Conservation (phyloP, 1,284 basidiomycete species). For the Puccinia coronata region DNA sequence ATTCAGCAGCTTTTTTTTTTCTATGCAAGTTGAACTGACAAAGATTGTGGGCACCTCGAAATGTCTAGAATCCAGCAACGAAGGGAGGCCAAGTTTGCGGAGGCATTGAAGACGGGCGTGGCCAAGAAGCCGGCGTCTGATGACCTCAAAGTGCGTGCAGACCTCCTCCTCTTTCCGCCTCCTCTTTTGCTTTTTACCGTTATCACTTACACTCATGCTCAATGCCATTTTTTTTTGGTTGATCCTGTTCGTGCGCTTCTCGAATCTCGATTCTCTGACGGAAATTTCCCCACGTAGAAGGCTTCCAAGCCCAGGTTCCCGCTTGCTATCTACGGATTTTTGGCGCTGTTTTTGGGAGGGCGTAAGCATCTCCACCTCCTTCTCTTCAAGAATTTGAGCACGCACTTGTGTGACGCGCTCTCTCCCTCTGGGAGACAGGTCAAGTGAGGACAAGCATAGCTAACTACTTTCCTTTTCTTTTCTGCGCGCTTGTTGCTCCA, state of each 20-base stretch:
- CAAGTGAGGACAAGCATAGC: too few species aligned
- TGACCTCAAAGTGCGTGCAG: slow-evolving; percentile 10
- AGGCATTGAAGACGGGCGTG: not conserved
- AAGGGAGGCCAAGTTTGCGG: slow-evolving; percentile 36
- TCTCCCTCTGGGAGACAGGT: too few species aligned
- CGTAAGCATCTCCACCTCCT: too few species aligned
- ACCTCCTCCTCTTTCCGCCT: too few species aligned
- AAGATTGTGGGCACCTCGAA: not conserved
- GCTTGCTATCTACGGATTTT: slow-evolving; percentile 25
- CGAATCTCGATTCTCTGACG: too few species aligned
- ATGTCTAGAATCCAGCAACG: slow-evolving; percentile 23
- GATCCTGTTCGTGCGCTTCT: too few species aligned
- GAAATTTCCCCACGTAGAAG: not conserved
- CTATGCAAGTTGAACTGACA: not conserved
- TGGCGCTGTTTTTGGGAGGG: slow-evolving; percentile 25
- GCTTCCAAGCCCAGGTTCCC: slow-evolving; percentile 10
- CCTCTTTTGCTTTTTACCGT: too few species aligned
- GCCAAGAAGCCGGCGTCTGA: not conserved
- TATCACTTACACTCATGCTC: not conserved
- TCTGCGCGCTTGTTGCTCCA: too few species aligned
- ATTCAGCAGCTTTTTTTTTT: not conserved
- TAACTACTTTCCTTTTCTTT: too few species aligned
- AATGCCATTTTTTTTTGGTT: not conserved
- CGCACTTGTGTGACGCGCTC: too few species aligned
- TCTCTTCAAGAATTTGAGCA: too few species aligned